Conservation (phyloP, 208 protist genomes). For the Leishmania braziliensis region DNA sequence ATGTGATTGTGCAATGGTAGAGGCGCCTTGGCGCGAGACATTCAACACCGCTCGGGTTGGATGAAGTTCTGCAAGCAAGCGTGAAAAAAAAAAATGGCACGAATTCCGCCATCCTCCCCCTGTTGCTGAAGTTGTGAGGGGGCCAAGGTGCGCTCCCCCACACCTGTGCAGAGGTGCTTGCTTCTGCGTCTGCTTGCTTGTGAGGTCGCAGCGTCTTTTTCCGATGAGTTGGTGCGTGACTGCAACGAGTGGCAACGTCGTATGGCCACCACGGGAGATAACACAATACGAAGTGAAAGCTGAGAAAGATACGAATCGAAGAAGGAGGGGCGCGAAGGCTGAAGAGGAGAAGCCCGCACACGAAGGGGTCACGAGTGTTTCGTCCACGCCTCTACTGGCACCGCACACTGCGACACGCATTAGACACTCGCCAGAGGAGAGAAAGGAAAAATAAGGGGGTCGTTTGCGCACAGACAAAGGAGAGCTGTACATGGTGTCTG, state of each 20-base stretch:
- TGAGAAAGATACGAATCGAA: not conserved
- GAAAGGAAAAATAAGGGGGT: not conserved
- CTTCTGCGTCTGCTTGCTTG: not conserved
- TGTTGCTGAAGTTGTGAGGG: not conserved
- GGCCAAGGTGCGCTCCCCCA: not conserved
- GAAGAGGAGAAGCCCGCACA: not conserved
- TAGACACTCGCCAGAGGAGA: not conserved
- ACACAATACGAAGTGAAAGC: not conserved
- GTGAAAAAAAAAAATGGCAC: not conserved
- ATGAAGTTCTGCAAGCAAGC: not conserved
- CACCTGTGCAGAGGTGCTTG: not conserved
- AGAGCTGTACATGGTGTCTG: slow-evolving; percentile 2
- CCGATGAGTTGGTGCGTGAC: not conserved
- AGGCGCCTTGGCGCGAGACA: not conserved
- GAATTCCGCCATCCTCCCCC: not conserved
- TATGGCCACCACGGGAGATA: not conserved
- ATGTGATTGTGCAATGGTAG: not conserved
- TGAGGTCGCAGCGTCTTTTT: not conserved
- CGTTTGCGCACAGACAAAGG: not conserved
- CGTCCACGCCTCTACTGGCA: not conserved
- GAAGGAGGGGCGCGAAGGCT: not conserved
- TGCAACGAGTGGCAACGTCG: not conserved
- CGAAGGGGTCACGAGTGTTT: not conserved
- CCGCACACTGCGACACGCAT: not conserved
- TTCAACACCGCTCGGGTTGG: not conserved